Evolutionary conservation across 805 yeast species (phyloP).

Genomic region (Kregervanrija pseudodelftensis): DNA sequence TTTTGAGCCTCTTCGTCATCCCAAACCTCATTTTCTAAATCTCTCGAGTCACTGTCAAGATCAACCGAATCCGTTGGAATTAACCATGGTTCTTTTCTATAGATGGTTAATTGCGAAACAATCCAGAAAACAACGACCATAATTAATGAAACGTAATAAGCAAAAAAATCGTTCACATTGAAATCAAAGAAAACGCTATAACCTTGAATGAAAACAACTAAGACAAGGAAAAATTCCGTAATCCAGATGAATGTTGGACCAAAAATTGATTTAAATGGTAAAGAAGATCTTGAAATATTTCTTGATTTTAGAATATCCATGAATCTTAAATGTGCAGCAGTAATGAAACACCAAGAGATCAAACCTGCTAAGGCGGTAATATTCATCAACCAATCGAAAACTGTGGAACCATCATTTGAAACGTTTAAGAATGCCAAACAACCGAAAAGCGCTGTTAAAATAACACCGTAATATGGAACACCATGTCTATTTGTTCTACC

Average conservation of each 20-base stretch:
- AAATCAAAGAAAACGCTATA: constrained; percentile 52
- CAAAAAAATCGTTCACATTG: constrained; percentile 51
- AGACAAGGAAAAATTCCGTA: constrained; percentile 42
- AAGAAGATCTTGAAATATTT: constrained; percentile 56
- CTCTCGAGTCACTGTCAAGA: constrained; percentile 13
- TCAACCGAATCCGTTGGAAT: constrained; percentile 53
- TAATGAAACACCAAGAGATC: constrained; percentile 64
- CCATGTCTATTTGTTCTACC: constrained; percentile 44
- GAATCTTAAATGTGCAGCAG: constrained; percentile 60
- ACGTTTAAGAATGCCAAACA: constrained; percentile 54
- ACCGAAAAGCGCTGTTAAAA: constrained; percentile 55
- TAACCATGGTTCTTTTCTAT: constrained; percentile 39
- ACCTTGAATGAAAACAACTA: constrained; percentile 66
- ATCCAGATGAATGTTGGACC: constrained; percentile 66
- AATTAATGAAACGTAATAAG: constrained; percentile 63
- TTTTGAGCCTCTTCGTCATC: constrained; percentile 32
- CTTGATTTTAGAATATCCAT: constrained; percentile 57
- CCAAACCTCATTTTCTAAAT: constrained; percentile 39
- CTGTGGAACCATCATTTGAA: constrained; percentile 45
- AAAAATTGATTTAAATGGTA: constrained; percentile 64
- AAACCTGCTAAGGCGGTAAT: constrained; percentile 75
- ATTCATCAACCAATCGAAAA: constrained; percentile 66
- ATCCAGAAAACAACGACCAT: constrained; percentile 50
- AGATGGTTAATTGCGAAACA: constrained; percentile 40
- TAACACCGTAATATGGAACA: constrained; percentile 54